Percentiles rank a stretch among this genome's conserved stretches.
phyloP scores from a whole-genome alignment of 139 green algal species.

The Chlorella sp. region DNA sequence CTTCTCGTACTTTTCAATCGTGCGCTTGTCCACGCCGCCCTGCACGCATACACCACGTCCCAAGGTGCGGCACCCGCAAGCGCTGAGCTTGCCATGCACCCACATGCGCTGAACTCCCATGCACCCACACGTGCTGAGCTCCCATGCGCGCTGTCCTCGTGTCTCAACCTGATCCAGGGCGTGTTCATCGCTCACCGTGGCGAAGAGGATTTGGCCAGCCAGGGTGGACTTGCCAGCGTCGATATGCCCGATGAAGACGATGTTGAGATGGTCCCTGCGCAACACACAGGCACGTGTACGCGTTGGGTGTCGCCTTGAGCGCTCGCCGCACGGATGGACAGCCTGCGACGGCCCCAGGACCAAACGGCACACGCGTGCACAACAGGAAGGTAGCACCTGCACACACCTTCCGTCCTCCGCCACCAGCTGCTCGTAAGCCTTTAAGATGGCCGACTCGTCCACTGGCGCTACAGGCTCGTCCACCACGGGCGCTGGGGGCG shows the following conservation, averaged over 20 bases:
- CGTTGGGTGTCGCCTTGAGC: no score
- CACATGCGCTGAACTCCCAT: no score
- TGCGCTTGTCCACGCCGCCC: slow-evolving; percentile 89
- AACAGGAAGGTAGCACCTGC: slow-evolving; percentile 89
- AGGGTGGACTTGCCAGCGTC: slow-evolving; percentile 98
- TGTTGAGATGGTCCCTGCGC: slow-evolving; percentile 89
- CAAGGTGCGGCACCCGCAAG: no score
- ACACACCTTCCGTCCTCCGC: slow-evolving; percentile 51
- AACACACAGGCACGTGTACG: neutral
- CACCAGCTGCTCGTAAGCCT: slow-evolving; percentile 49
- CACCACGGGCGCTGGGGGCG: slow-evolving; percentile 17
- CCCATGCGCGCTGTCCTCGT: no score
- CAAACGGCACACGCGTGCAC: no score
- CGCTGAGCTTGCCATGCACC: no score
- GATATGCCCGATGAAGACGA: slow-evolving; percentile 99
- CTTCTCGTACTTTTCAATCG: slow-evolving; percentile 98
- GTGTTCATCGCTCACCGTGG: slow-evolving; percentile 67
- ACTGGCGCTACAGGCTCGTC: slow-evolving; percentile 21
- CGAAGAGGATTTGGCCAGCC: slow-evolving; percentile 94
- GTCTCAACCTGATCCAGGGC: no score
- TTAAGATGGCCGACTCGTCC: slow-evolving; percentile 46
- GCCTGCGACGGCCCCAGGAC: no score
- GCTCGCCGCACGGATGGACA: no score
- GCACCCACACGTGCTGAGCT: no score
- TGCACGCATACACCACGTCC: no score